Evolutionary conservation across 305 asterid species (phyloP), one percentile per base, ranked within the genome.

Genomic region (Plantago coronopus): DNA sequence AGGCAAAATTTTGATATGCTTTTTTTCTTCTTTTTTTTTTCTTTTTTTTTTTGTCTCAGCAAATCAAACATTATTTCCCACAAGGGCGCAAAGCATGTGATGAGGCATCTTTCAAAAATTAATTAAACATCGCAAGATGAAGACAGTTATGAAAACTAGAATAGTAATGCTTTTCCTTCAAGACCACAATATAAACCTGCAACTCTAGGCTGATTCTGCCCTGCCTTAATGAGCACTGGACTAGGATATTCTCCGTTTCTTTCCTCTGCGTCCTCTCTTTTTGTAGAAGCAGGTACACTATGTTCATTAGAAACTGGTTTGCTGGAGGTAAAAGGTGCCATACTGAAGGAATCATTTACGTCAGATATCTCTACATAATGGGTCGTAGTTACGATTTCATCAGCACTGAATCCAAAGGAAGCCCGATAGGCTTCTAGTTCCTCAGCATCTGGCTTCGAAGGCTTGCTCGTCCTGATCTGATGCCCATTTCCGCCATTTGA

Each of bases 361-460:
- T 94, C 89, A 18, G 96, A 76, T 59, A 94, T 90, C 83, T 90
- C 97, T 44, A 94, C 97, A 72, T 94, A 94, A 59, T 85, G 85
- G 44, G 91, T 44, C 34, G 97, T 90, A 9, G 84, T 94, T 58
- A 90, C 82, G 57, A 94, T 79, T 66, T 94, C 99, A 79, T 94
- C 99, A 17, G 99, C 99, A 72, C 99, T 94, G 81, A 94, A 94
- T 68, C 97, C 99, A 42, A 94, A 94, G 11, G 99, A 94, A 9
- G 99, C 97, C 78, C 99, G 77, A 68, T 94, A 94, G 57, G 99
- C 99, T 76, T 94, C 99, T 17, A 89, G 69, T 68, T 94, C 99
- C 78, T 94, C 97, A 7, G 72, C 84, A 64, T 94, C 99, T 5
- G 81, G 87, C 62, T 86, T 94, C 62, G 69, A 61, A 62, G 80